Conservation (phyloP, 306 rosid species). For the Nissolia schottii region DNA sequence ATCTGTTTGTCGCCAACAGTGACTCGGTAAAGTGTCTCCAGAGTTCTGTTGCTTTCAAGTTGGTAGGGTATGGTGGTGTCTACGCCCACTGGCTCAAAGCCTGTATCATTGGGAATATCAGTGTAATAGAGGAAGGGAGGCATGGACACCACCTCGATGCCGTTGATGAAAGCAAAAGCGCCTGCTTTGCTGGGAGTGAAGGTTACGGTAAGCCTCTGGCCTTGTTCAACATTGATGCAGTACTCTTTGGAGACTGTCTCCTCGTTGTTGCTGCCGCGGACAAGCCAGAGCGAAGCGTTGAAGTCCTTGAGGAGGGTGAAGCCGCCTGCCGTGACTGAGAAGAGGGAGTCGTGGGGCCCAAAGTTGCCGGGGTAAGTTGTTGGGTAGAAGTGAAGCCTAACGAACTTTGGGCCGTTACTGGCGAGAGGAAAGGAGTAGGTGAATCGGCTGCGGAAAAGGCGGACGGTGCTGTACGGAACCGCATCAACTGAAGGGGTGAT, state of each 20-base stretch:
- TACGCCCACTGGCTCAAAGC: not conserved
- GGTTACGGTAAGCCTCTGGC: constrained; percentile 20
- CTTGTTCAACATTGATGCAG: not conserved
- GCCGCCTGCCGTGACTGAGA: constrained; percentile 33
- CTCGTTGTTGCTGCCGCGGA: not conserved
- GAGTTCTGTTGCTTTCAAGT: not conserved
- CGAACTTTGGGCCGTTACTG: no score
- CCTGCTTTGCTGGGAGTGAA: constrained; percentile 37
- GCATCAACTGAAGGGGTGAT: no score
- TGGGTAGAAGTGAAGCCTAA: no score
- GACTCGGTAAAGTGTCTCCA: not conserved
- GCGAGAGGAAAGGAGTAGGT: no score
- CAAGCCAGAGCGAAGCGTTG: no score
- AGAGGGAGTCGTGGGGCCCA: not conserved
- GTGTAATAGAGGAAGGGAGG: constrained; percentile 41
- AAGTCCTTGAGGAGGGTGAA: constrained; percentile 37
- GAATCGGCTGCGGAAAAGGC: no score
- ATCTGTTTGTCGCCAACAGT: not conserved
- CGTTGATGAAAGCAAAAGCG: constrained; percentile 43
- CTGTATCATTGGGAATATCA: not conserved
- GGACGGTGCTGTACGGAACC: no score
- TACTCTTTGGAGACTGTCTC: constrained; percentile 1
- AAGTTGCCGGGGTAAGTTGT: not conserved
- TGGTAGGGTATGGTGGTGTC: accelerated
- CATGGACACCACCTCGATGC: constrained; percentile 61